Percentiles rank a stretch among this genome's conserved stretches.
These are phyloP conservation scores for Boletus rubescentipes DNA, from an alignment of 768 basidiomycete genomes.

Conservation along the genomic window DNA sequence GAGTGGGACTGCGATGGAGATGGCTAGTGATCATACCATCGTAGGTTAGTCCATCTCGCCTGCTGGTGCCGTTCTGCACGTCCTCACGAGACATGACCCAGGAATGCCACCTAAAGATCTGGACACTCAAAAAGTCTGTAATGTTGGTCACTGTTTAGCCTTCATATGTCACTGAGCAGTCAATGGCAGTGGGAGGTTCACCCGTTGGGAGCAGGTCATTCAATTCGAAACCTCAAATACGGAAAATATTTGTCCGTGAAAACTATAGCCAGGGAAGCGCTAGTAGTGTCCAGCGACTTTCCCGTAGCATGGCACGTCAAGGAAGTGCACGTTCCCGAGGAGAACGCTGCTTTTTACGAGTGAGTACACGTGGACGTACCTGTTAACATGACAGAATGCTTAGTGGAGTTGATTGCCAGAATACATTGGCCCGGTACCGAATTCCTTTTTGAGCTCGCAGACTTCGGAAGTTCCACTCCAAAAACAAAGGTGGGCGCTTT, in stretches of 20 bases:
- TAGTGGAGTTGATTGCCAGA: conserved; percentile 9
- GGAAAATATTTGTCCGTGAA: conserved; percentile 31
- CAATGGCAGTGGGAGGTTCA: conserved; percentile 28
- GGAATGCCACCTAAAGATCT: conserved; percentile 32
- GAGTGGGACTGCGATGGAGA: conserved; percentile 33
- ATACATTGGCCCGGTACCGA: conserved; percentile 32
- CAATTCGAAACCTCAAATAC: conserved; percentile 31
- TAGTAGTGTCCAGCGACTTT: conserved; percentile 27
- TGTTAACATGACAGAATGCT: neutral
- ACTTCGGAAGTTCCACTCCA: conserved; percentile 25
- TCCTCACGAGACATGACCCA: conserved; percentile 7
- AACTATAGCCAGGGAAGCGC: conserved; percentile 24
- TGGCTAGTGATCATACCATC: conserved; percentile 22
- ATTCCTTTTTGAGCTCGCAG: conserved; percentile 26
- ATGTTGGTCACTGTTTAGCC: neutral
- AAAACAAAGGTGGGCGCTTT: conserved; percentile 28
- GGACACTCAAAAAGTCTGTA: conserved; percentile 28
- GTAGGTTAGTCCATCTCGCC: conserved; percentile 19
- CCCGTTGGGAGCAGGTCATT: conserved; percentile 29
- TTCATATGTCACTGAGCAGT: neutral
- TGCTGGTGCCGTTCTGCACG: neutral
- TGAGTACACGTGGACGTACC: conserved; percentile 1
- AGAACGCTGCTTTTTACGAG: conserved; percentile 30
- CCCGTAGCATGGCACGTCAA: conserved; percentile 29
- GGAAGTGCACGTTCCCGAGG: conserved; percentile 25